A percentile compares a stretch with the other conserved stretches of the same genome.
phyloP scores from a whole-genome alignment of 2,329 filamentous ascomycete genomes.

The Sarocladiaceae sp. region DNA sequence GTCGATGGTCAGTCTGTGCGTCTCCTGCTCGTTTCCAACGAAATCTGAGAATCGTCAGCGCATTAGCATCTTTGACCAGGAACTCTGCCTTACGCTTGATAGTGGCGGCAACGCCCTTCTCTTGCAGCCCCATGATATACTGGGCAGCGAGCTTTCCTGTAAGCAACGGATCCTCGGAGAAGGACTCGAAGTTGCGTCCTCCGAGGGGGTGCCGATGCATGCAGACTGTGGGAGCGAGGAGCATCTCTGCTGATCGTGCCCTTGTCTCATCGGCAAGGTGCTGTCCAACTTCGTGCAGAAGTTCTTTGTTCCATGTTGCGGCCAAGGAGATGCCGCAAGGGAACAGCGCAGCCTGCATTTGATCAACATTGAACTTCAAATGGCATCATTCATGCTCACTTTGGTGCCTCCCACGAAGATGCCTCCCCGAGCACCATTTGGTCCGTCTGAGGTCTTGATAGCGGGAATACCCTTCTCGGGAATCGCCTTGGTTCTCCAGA shows the following conservation, averaged over 20 bases:
- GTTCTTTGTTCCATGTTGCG: constrained; percentile 68
- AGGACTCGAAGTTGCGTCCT: constrained; percentile 83
- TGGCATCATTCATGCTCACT: constrained; percentile 25
- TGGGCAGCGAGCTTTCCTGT: constrained; percentile 67
- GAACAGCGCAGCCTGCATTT: constrained; percentile 61
- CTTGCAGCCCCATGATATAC: constrained; percentile 67
- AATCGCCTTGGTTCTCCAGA: constrained; percentile 63
- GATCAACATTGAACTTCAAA: not conserved
- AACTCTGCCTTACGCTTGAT: constrained; percentile 70
- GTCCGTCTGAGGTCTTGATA: constrained; percentile 62
- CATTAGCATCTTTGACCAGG: too few relatives aligned
- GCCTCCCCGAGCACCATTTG: constrained; percentile 62
- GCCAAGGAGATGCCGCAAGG: constrained; percentile 74
- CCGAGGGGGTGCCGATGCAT: constrained; percentile 77
- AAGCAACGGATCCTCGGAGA: constrained; percentile 74
- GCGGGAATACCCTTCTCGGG: constrained; percentile 57
- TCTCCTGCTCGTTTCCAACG: constrained; percentile 69
- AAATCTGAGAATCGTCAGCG: constrained; percentile 41
- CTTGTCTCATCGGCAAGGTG: constrained; percentile 66
- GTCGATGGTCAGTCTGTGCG: constrained; percentile 28
- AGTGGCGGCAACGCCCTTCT: constrained; percentile 66
- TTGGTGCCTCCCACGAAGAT: constrained; percentile 63
- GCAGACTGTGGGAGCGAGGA: constrained; percentile 73
- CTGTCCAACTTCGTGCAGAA: constrained; percentile 63
- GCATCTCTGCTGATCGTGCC: constrained; percentile 65